Evolutionary conservation across 768 basidiomycete species (phyloP).

Genomic region (Amanita muscaria): DNA sequence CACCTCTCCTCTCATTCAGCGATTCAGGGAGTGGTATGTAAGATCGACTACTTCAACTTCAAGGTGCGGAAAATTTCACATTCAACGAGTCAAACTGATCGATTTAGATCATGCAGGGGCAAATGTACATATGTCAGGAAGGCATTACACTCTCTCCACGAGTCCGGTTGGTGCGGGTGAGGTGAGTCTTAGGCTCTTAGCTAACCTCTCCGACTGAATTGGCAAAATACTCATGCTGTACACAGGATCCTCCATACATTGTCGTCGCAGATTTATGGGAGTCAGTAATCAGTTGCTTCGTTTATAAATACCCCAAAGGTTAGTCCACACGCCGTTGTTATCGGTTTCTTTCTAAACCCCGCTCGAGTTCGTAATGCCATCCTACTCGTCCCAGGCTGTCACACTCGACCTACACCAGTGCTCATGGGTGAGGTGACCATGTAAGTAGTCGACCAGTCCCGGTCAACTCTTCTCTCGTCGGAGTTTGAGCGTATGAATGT

Average conservation of each 20-base stretch:
- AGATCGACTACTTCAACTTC: constrained; percentile 36
- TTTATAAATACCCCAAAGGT: constrained; percentile 25
- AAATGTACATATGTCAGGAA: constrained; percentile 32
- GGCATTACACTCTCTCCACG: constrained; percentile 26
- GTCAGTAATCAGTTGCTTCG: constrained; percentile 10
- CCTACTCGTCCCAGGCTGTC: constrained; percentile 37
- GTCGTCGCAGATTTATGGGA: constrained; percentile 31
- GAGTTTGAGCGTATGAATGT: too few relatives aligned
- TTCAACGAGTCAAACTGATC: constrained; percentile 7
- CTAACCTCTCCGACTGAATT: background rate
- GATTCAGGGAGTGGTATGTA: constrained; percentile 21
- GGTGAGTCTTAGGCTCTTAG: too few relatives aligned
- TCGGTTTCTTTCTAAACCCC: constrained; percentile 59
- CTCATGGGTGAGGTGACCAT: constrained; percentile 42
- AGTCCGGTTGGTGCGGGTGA: constrained; percentile 32
- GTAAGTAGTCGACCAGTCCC: constrained; percentile 43
- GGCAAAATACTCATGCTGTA: constrained; percentile 8
- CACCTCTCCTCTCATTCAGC: constrained; percentile 27
- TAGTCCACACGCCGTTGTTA: constrained; percentile 45
- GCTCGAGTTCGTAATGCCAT: constrained; percentile 38
- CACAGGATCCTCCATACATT: constrained; percentile 32
- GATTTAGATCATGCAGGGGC: constrained; percentile 36
- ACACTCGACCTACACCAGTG: constrained; percentile 38
- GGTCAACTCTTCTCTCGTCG: constrained; percentile 15
- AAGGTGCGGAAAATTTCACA: constrained; percentile 24